These are phyloP conservation scores for Penicillium sp. DNA, from an alignment of 2,329 filamentous ascomycete species.

Conservation along the genomic window DNA sequence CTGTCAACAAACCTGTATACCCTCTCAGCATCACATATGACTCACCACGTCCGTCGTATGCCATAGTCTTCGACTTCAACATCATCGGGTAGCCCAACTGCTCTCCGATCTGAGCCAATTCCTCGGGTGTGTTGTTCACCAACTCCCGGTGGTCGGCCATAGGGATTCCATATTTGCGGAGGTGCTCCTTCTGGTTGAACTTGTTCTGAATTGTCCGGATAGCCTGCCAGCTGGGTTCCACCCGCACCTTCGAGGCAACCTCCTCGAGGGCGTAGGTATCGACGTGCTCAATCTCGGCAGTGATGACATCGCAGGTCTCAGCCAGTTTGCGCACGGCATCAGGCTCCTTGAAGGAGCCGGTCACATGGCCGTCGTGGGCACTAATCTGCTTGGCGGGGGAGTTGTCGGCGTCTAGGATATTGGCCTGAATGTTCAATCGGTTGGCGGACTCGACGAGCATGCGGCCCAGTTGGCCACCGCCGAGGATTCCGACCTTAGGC, in stretches of 20 bases:
- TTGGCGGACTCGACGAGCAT: constrained; percentile 92
- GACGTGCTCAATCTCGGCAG: constrained; percentile 94
- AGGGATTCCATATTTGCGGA: constrained; percentile 66
- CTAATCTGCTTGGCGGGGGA: constrained; percentile 85
- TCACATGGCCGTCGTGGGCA: constrained; percentile 69
- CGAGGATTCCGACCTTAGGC: constrained; percentile 53
- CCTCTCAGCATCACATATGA: not conserved
- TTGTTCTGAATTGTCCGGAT: constrained; percentile 92
- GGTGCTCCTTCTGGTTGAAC: constrained; percentile 81
- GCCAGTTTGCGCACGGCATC: constrained; percentile 79
- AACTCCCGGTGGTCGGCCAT: constrained; percentile 71
- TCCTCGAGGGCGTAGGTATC: constrained; percentile 87
- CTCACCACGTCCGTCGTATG: constrained; percentile 84
- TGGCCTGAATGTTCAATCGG: constrained; percentile 73
- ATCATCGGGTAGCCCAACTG: constrained; percentile 80
- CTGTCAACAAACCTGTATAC: constrained; percentile 8
- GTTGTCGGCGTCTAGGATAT: constrained; percentile 72
- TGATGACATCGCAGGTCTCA: constrained; percentile 72
- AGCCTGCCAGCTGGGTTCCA: constrained; percentile 83
- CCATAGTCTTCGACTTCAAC: constrained; percentile 86
- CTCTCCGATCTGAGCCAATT: constrained; percentile 63
- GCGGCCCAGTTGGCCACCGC: constrained; percentile 76
- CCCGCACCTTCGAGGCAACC: constrained; percentile 65
- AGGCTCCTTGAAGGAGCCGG: constrained; percentile 83
- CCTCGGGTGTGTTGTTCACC: constrained; percentile 57